Evolutionary conservation across 2,329 filamentous ascomycete genomes (phyloP).

Genomic region (Leptographium flavum): DNA sequence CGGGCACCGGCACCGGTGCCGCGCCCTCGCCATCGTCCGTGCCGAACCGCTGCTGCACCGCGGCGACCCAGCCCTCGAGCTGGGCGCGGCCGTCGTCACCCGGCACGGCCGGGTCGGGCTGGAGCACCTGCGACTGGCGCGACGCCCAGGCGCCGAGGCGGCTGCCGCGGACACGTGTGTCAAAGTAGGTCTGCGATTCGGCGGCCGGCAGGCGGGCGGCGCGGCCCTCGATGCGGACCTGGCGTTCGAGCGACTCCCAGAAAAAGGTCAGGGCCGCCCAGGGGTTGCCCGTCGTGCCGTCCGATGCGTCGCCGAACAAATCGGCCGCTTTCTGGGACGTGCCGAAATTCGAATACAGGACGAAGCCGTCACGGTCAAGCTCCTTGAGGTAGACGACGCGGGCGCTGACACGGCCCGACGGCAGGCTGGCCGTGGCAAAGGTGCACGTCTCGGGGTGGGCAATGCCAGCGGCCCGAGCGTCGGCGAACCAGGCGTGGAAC

Average conservation of each 20-base stretch:
- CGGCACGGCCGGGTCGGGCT: constrained; percentile 16
- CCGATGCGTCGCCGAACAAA: constrained; percentile 25
- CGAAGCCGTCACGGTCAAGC: constrained; percentile 68
- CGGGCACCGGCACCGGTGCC: constrained; percentile 68
- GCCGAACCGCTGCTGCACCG: constrained; percentile 62
- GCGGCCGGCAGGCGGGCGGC: constrained; percentile 51
- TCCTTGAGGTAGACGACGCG: constrained; percentile 94
- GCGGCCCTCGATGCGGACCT: constrained; percentile 76
- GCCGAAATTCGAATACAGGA: constrained; percentile 87
- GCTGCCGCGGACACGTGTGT: constrained; percentile 61
- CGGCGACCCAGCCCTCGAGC: constrained; percentile 63
- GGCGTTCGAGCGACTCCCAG: constrained; percentile 76
- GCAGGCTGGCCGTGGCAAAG: constrained; percentile 70
- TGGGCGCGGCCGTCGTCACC: constrained; percentile 54
- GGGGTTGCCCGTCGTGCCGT: constrained; percentile 37
- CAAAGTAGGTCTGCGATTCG: constrained; percentile 59
- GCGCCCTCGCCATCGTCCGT: constrained; percentile 66
- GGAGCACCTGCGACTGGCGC: constrained; percentile 65
- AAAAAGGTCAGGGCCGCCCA: constrained; percentile 78
- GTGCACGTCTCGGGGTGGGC: constrained; percentile 79
- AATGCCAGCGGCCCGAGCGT: constrained; percentile 43
- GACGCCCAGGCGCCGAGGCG: constrained; percentile 89
- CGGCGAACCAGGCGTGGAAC: constrained; percentile 81
- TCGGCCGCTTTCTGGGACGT: constrained; percentile 58
- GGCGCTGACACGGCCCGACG: constrained; percentile 69